Conservation (phyloP, 805 yeast genomes). For the Candida fluviatilis region DNA sequence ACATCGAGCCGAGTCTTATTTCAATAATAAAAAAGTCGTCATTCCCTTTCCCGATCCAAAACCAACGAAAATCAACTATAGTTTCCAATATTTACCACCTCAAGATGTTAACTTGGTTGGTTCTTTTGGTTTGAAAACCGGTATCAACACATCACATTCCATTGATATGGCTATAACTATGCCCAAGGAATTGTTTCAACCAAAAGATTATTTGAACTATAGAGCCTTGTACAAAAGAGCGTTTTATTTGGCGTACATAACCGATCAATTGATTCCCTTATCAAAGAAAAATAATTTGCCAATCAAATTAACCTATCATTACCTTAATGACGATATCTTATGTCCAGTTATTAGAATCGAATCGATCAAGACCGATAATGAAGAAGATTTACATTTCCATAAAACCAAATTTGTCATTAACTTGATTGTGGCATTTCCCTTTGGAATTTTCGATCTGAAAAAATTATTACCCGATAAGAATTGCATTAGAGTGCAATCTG, state of each 20-base stretch:
- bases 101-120: constrained; percentile 77
- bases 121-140: constrained; percentile 83
- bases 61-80: constrained; percentile 69
- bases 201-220: constrained; percentile 86
- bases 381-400: constrained; percentile 50
- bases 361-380: constrained; percentile 46
- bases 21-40: constrained; percentile 48
- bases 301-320: constrained; percentile 58
- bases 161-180: constrained; percentile 80
- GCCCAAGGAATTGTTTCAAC: constrained; percentile 72
- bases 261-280: constrained; percentile 55
- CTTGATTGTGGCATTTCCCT: constrained; percentile 69
- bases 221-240: constrained; percentile 88
- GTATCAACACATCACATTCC: constrained; percentile 57
- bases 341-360: constrained; percentile 70
- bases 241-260: constrained; percentile 76
- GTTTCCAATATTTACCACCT: constrained; percentile 67
- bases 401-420: constrained; percentile 71
- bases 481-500: constrained; percentile 68
- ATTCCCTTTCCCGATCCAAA: constrained; percentile 91
- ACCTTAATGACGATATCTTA: constrained; percentile 70
- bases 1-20: constrained; percentile 53
- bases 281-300: constrained; percentile 56
- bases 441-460: constrained; percentile 64
- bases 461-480: constrained; percentile 79